A percentile compares a stretch with the other conserved stretches of the same genome.
These are phyloP conservation scores for Reticulascus tulasneorum DNA, from an alignment of 2,329 filamentous ascomycete species.

Conservation along the genomic window DNA sequence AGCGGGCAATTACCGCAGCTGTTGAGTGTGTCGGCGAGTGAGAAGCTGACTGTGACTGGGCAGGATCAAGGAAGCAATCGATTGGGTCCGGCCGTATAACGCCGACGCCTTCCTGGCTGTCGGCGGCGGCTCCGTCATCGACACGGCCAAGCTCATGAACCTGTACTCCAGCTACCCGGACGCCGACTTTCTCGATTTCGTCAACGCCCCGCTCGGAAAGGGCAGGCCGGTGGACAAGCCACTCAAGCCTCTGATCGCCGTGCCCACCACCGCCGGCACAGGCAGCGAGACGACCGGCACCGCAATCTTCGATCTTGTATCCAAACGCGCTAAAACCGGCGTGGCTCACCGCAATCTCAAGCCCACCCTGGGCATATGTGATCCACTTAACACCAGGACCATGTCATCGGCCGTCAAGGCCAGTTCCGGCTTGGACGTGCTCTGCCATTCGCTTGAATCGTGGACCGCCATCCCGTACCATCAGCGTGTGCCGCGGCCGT, in stretches of 20 bases:
- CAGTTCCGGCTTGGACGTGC: slow-evolving; percentile 85
- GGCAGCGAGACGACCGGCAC: slow-evolving; percentile 95
- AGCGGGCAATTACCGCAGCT: too few species aligned
- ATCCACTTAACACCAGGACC: slow-evolving; percentile 85
- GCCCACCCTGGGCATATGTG: slow-evolving; percentile 84
- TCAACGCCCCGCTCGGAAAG: slow-evolving; percentile 89
- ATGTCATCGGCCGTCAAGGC: slow-evolving; percentile 96
- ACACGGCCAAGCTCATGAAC: slow-evolving; percentile 98
- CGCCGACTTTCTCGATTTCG: slow-evolving; percentile 93
- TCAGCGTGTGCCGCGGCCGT: slow-evolving; percentile 76
- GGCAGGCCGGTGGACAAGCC: slow-evolving; percentile 71
- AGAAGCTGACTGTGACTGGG: too few species aligned
- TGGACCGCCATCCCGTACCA: slow-evolving; percentile 97
- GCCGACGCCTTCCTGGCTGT: slow-evolving; percentile 93
- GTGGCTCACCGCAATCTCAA: slow-evolving; percentile 95
- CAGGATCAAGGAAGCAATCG: slow-evolving; percentile 88
- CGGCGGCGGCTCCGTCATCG: slow-evolving; percentile 89
- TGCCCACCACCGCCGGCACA: slow-evolving; percentile 80
- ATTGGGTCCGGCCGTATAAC: slow-evolving; percentile 72
- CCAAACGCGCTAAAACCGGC: slow-evolving; percentile 88
- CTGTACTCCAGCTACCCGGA: slow-evolving; percentile 88
- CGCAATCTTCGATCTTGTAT: slow-evolving; percentile 93
- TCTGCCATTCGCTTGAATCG: slow-evolving; percentile 92
- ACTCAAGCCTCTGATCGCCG: slow-evolving; percentile 72
- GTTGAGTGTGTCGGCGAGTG: too few species aligned